These are phyloP conservation scores for Aspergillus steynii DNA, from an alignment of 495 filamentous ascomycete genomes.

Conservation along the genomic window DNA sequence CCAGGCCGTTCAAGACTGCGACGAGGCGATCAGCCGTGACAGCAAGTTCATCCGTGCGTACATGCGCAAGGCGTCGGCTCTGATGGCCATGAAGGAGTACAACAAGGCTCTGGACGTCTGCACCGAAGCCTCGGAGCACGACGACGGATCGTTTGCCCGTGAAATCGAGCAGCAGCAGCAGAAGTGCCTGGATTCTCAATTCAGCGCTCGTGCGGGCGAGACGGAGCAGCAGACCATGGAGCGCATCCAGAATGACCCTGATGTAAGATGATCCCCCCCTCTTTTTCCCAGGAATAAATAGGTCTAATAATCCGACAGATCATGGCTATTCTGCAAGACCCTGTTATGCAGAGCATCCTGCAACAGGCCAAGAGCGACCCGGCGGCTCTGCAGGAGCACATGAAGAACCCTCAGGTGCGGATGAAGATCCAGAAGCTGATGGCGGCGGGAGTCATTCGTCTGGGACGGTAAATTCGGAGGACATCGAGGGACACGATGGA, in stretches of 20 bases:
- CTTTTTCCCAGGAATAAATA: not conserved
- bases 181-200: slow-evolving; percentile 92
- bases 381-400: slow-evolving; percentile 89
- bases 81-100: slow-evolving; percentile 96
- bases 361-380: slow-evolving; percentile 95
- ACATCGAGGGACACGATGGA: slow-evolving; percentile 2
- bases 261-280: slow-evolving; percentile 59
- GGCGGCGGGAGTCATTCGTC: slow-evolving; percentile 86
- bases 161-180: slow-evolving; percentile 95
- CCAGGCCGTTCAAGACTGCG: slow-evolving; percentile 87
- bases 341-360: slow-evolving; percentile 96
- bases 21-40: slow-evolving; percentile 86
- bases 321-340: slow-evolving; percentile 87
- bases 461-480: slow-evolving; percentile 54
- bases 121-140: slow-evolving; percentile 74
- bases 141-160: slow-evolving; percentile 74
- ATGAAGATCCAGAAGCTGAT: slow-evolving; percentile 90
- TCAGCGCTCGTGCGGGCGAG: slow-evolving; percentile 84
- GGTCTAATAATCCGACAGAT: slow-evolving; percentile 59
- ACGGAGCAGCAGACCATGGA: slow-evolving; percentile 95
- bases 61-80: slow-evolving; percentile 89
- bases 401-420: slow-evolving; percentile 84
- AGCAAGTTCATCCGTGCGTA: slow-evolving; percentile 93
- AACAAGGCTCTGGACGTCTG: slow-evolving; percentile 89
- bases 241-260: slow-evolving; percentile 87